Percentiles rank a stretch among this genome's conserved stretches.
Evolutionary conservation across 768 basidiomycete species (phyloP).

Genomic region (Coprinellus micaceus): DNA sequence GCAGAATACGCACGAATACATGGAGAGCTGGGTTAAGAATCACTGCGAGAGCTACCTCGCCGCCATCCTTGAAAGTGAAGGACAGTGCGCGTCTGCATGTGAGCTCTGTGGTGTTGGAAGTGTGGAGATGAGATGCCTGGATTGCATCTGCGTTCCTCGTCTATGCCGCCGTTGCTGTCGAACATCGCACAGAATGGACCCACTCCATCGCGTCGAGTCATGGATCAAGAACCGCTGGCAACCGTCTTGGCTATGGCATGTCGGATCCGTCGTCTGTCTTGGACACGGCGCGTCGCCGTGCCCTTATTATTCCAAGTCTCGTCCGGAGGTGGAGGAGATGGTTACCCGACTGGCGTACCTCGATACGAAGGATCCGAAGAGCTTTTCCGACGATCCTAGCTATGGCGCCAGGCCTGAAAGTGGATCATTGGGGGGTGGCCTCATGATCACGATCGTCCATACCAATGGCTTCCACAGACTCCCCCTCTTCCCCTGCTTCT

Average conservation of each 20-base stretch:
- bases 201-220: conserved; percentile 18
- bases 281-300: conserved; percentile 20
- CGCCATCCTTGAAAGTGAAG: background rate
- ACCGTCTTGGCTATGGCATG: conserved; percentile 12
- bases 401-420: background rate
- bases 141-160: background rate
- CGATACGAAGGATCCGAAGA: background rate
- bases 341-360: background rate
- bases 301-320: conserved; percentile 2
- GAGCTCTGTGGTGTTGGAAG: background rate
- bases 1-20: background rate
- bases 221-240: conserved; percentile 20
- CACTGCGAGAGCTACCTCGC: background rate
- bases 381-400: background rate
- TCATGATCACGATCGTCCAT: conserved; percentile 9
- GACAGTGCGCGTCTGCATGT: background rate
- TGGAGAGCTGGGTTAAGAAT: background rate
- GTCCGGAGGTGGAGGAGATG: background rate
- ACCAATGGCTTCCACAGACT: conserved; percentile 15
- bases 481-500: conserved; percentile 10
- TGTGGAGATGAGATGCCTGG: background rate
- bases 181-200: background rate
- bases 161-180: background rate
- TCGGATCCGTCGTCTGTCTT: conserved; percentile 17
- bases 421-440: background rate